phyloP scores from a whole-genome alignment of 305 asterid genomes.

The Fraxinus paxiana region DNA sequence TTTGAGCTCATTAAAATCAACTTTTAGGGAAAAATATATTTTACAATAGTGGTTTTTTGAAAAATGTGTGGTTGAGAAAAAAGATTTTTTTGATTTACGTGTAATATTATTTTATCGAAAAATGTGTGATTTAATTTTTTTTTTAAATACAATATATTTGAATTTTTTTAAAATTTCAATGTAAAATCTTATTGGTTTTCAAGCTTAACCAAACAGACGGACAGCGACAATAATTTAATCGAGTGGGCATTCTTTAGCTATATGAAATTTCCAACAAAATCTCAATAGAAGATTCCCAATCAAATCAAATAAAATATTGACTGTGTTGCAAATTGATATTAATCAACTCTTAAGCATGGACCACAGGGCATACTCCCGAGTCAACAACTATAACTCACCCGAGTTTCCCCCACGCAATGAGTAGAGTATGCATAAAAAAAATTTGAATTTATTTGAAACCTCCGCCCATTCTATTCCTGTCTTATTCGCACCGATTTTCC shows the following conservation, averaged over 20 bases:
- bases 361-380: background rate
- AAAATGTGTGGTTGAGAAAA: background rate
- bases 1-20: background rate
- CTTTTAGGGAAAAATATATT: background rate
- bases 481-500: constrained; percentile 33
- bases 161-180: background rate
- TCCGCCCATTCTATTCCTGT: constrained; percentile 24
- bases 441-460: constrained; percentile 28
- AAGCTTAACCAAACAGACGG: background rate
- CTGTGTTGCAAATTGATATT: background rate
- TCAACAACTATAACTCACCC: background rate
- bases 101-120: too few relatives aligned
- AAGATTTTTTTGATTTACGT: too few relatives aligned
- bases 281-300: background rate
- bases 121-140: too few relatives aligned
- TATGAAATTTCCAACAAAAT: background rate
- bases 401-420: background rate
- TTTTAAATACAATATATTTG: background rate
- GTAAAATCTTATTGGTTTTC: background rate
- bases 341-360: background rate
- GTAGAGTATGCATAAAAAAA: background rate
- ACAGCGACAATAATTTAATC: background rate
- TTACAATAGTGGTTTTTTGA: too few relatives aligned
- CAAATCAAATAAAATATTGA: background rate
- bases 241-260: background rate